A percentile compares a stretch with the other conserved stretches of the same genome.
phyloP scores from a whole-genome alignment of 352 stramenopile genomes.

The Phytophthora lateralis region DNA sequence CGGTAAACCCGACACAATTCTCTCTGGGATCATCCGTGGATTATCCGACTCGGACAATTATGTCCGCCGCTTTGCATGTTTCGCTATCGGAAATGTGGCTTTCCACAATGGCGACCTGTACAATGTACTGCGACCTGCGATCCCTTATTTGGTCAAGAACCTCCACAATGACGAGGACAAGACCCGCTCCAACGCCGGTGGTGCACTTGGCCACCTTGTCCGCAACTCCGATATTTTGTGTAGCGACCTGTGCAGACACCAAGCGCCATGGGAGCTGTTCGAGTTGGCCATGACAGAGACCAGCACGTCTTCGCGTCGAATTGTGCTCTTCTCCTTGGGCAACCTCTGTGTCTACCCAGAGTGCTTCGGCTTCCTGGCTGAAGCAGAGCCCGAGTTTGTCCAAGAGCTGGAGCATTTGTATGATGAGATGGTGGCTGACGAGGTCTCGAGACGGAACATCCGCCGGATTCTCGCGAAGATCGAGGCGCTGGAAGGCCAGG shows the following conservation, averaged over 20 bases:
- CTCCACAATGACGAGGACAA: conserved; percentile 86
- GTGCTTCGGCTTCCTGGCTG: conserved; percentile 66
- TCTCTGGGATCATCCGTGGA: conserved; percentile 63
- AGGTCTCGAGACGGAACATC: conserved; percentile 75
- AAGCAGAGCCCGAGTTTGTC: conserved; percentile 46
- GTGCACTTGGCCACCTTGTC: conserved; percentile 92
- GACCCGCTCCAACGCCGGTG: conserved; percentile 91
- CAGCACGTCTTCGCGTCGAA: conserved; percentile 68
- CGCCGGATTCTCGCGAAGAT: conserved; percentile 68
- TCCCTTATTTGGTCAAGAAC: conserved; percentile 76
- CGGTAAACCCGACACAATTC: conserved; percentile 36
- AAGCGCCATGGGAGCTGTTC: conserved; percentile 78
- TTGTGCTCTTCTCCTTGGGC: conserved; percentile 92
- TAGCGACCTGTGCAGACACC: conserved; percentile 56
- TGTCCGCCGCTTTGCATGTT: conserved; percentile 92
- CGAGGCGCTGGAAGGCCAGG: conserved; percentile 33
- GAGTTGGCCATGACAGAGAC: conserved; percentile 66
- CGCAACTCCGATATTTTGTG: conserved; percentile 88
- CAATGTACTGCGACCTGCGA: conserved; percentile 53
- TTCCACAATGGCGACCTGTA: conserved; percentile 91
- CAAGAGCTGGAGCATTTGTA: conserved; percentile 56
- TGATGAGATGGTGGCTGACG: conserved; percentile 66
- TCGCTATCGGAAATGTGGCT: conserved; percentile 94
- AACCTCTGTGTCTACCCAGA: conserved; percentile 86
- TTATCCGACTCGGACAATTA: conserved; percentile 78